Base-by-base conservation (phyloP, 768 basidiomycete species). In the Boletus insuetus region DNA sequence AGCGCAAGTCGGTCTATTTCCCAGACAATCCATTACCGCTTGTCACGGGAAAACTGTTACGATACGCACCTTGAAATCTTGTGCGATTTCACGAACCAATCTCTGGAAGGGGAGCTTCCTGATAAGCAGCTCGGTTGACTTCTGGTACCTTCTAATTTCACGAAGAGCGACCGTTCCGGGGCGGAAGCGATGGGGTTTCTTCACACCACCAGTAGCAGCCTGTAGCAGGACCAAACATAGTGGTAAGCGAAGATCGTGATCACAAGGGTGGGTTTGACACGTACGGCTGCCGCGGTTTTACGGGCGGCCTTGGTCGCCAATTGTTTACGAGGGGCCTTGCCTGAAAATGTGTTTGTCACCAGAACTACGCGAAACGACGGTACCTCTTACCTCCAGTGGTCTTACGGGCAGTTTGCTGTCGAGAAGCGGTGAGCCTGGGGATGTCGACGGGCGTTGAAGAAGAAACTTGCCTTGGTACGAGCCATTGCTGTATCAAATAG, bases 31-130 rank as follows among this genome's bases (percentile, higher is more conserved):
- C 29, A 24, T 63, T 37, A 55, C 8, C 9, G 0, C 5, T 9
- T 11, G 13, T 14, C 20, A 49, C 12, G 20, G 39, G 34, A 54
- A 24, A 31, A n/a, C 10, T 12, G n/a, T 26, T 1, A 17, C 43
- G 26, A 17, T 17, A 64, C 77, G 31, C 55, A 87, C 89, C 87
- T 95, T 95, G 83, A 95, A 94, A 74, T 92, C 92, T 75, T 94
- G 91, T n/a, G 91, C 91, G 64, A 94, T 94, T 77, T 94, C 89
- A 81, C 92, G 92, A 61, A 98, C 95, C 66, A 98, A 86, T 66
- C 95, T 85, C 79, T 98, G 95, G 94, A 98, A 98, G 64, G 96
- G 96, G 60, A 98, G 91, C 87, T 98, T 98, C 79, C 96, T 84
- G 82, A 98, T 98, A 68, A 98, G 85, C 63, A 99, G 87, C 82